Conservation (phyloP, 202 grass and related monocot genomes). For the Musa balbisiana region DNA sequence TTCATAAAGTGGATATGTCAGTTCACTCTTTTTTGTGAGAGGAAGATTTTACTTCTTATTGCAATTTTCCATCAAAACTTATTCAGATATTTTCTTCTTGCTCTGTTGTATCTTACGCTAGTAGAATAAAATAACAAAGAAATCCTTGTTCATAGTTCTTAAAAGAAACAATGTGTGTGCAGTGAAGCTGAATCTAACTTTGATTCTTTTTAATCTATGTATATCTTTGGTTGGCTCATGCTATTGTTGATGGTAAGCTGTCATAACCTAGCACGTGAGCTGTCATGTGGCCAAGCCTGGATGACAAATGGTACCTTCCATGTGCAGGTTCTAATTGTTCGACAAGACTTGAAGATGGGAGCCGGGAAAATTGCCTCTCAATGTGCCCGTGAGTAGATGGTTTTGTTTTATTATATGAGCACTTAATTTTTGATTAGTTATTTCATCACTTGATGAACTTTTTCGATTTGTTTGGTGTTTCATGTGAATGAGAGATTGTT, state of each 20-base stretch:
- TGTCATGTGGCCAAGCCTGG: background rate
- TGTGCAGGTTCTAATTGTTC: slow-evolving; percentile 80
- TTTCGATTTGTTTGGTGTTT: background rate
- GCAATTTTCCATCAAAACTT: background rate
- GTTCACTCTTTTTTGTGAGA: background rate
- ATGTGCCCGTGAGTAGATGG: slow-evolving; percentile 71
- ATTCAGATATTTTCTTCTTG: background rate
- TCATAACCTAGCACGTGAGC: background rate
- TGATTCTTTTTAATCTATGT: no score
- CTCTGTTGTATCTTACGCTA: background rate
- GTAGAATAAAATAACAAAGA: background rate
- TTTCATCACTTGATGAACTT: background rate
- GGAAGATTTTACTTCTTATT: background rate
- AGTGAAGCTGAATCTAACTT: background rate
- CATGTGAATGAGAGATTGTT: background rate
- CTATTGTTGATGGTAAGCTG: background rate
- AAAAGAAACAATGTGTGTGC: background rate
- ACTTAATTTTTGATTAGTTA: background rate
- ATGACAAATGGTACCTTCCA: background rate
- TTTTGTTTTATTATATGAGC: background rate
- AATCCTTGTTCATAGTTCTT: background rate
- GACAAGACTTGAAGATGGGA: slow-evolving; percentile 91
- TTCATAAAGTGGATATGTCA: background rate
- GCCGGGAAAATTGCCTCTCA: slow-evolving; percentile 90
- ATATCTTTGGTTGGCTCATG: background rate